Evolutionary conservation across 75 land plant species (phyloP).

Genomic region (Selaginella moellendorffii): DNA sequence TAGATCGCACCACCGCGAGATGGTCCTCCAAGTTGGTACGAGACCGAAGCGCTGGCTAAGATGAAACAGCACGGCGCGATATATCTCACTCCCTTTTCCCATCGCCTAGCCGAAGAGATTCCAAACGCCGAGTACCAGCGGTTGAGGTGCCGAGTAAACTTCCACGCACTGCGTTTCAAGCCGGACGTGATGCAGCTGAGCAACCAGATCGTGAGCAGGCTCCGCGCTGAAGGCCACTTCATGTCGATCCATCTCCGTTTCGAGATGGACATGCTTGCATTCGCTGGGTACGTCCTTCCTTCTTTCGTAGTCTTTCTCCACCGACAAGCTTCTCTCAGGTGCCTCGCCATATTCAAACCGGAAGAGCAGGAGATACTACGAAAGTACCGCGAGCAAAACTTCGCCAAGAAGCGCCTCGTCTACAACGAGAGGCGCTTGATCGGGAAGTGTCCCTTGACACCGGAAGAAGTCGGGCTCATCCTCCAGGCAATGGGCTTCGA

Average conservation of each 20-base stretch:
- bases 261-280: constrained; percentile 10
- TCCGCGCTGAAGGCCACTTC: constrained; percentile 1
- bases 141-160: constrained; percentile 5
- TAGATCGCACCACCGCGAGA: neutral
- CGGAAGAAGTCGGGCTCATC: constrained; percentile 2
- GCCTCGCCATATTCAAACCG: neutral
- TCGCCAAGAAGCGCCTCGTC: neutral
- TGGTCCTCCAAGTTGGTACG: constrained; percentile 3
- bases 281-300: neutral
- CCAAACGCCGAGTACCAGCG: neutral
- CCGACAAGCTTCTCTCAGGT: no score
- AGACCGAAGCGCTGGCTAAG: neutral
- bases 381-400: neutral
- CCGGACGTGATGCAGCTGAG: constrained; percentile 2
- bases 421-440: neutral
- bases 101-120: constrained; percentile 6
- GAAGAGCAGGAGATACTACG: neutral
- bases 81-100: constrained; percentile 4
- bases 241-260: constrained; percentile 8
- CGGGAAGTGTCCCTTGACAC: constrained; percentile 3
- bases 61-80: constrained; percentile 1
- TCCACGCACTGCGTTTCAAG: constrained; percentile 10
- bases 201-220: neutral
- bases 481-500: constrained; percentile 5
- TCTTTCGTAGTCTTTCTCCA: no score